These are phyloP conservation scores for Boletus sp. DNA, from an alignment of 768 basidiomycete species.

Conservation along the genomic window DNA sequence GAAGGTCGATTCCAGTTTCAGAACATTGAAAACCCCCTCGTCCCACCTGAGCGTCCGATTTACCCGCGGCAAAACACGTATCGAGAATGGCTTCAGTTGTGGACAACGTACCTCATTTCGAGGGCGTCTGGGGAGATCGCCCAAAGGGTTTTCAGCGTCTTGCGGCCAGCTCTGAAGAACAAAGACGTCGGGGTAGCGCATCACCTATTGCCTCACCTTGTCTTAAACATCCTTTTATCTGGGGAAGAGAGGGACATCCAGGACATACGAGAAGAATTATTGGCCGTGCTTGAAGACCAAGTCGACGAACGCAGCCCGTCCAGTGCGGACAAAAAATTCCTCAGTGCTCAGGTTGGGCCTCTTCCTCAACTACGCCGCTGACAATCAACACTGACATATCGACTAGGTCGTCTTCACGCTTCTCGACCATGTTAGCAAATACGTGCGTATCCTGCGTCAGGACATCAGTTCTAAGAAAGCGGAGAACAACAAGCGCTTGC, in stretches of 20 bases:
- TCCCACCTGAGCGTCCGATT: slow-evolving; percentile 61
- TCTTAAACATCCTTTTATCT: slow-evolving; percentile 80
- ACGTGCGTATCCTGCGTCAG: slow-evolving; percentile 76
- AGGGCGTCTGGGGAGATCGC: slow-evolving; percentile 58
- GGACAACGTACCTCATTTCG: slow-evolving; percentile 80
- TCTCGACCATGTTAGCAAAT: slow-evolving; percentile 91
- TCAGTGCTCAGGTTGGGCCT: slow-evolving; percentile 85
- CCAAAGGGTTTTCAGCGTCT: slow-evolving; percentile 70
- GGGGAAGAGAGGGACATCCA: slow-evolving; percentile 61
- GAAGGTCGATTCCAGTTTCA: slow-evolving; percentile 66
- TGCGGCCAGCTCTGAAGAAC: slow-evolving; percentile 73
- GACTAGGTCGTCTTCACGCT: slow-evolving; percentile 89
- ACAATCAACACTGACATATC: background rate
- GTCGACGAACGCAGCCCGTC: slow-evolving; percentile 59
- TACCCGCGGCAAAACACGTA: slow-evolving; percentile 79
- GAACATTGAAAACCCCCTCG: slow-evolving; percentile 42
- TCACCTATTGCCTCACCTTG: slow-evolving; percentile 87
- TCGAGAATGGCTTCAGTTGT: slow-evolving; percentile 93
- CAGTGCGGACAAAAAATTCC: slow-evolving; percentile 73
- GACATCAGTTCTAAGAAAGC: slow-evolving; percentile 51
- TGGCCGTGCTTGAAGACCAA: slow-evolving; percentile 85
- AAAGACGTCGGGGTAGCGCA: slow-evolving; percentile 96
- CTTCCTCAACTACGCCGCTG: background rate
- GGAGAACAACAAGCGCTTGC: slow-evolving; percentile 48
- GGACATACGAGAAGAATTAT: slow-evolving; percentile 71